These are phyloP conservation scores for Nothophytophthora sp. DNA, from an alignment of 352 stramenopile genomes.

Conservation along the genomic window DNA sequence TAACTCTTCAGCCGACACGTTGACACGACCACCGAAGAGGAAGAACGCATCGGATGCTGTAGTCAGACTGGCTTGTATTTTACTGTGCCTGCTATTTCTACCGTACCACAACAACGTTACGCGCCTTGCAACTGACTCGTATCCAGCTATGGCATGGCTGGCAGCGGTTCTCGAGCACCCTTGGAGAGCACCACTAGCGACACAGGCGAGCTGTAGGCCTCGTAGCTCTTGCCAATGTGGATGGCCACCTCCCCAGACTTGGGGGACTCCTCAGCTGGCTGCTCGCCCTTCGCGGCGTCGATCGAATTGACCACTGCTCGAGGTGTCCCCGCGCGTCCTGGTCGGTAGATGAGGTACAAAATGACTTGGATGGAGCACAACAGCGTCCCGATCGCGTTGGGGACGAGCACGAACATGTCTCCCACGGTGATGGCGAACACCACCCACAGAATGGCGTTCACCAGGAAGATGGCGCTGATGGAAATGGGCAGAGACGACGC, in stretches of 20 bases:
- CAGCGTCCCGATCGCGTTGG: constrained; percentile 19
- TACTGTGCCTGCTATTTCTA: too few relatives aligned
- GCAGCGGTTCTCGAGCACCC: too few relatives aligned
- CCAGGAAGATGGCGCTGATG: constrained; percentile 1
- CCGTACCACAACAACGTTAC: too few relatives aligned
- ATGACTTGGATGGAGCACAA: constrained; percentile 31
- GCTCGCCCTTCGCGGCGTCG: background rate
- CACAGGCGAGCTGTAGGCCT: too few relatives aligned
- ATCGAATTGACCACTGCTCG: background rate
- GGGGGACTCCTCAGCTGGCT: background rate
- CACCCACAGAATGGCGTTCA: constrained; percentile 5
- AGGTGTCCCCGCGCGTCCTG: background rate
- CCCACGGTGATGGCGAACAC: background rate
- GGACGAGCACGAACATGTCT: constrained; percentile 8
- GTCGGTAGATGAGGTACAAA: constrained; percentile 34
- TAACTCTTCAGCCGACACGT: too few relatives aligned
- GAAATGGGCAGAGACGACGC: background rate
- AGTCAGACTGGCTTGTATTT: too few relatives aligned
- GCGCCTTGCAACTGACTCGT: too few relatives aligned
- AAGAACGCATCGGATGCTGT: too few relatives aligned
- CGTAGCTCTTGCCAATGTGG: background rate
- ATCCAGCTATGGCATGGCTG: too few relatives aligned
- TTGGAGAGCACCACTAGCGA: too few relatives aligned
- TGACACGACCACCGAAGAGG: too few relatives aligned
- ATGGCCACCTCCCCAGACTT: background rate